Conservation (phyloP, 2,329 filamentous ascomycete species). For the Ophiostoma angusticollis region DNA sequence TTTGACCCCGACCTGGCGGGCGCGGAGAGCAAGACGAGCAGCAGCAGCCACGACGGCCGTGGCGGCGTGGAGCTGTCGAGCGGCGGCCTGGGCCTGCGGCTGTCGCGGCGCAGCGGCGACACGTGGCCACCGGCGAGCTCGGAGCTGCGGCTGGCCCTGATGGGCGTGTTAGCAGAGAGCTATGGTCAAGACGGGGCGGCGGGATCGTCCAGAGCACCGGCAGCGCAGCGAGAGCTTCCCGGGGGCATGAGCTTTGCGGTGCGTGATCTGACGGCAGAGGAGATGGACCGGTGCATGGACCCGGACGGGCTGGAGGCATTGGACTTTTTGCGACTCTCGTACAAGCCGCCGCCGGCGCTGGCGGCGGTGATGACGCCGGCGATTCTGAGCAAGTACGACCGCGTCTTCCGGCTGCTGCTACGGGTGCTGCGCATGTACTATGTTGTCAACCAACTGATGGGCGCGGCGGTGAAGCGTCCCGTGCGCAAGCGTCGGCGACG, state of each 20-base stretch:
- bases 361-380: conserved; percentile 58
- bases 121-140: conserved; percentile 92
- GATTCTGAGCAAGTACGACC: conserved; percentile 69
- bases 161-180: conserved; percentile 70
- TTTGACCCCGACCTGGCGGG: conserved; percentile 75
- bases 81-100: conserved; percentile 66
- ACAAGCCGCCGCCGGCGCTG: conserved; percentile 61
- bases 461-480: conserved; percentile 26
- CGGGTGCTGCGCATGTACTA: conserved; percentile 68
- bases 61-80: conserved; percentile 53
- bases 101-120: conserved; percentile 54
- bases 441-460: conserved; percentile 53
- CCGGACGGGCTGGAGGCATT: conserved; percentile 72
- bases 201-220: neutral
- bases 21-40: conserved; percentile 56
- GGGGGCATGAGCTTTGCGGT: conserved; percentile 73
- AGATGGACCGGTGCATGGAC: conserved; percentile 74
- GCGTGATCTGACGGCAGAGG: conserved; percentile 62
- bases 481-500: neutral
- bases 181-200: conserved; percentile 27
- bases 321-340: conserved; percentile 84
- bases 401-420: conserved; percentile 68
- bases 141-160: conserved; percentile 77
- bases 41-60: too few relatives aligned
- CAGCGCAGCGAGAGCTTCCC: conserved; percentile 34